A percentile compares a stretch with the other conserved stretches of the same genome.
phyloP scores from a whole-genome alignment of 2,329 filamentous ascomycete genomes.

The Aspergillus piperis region DNA sequence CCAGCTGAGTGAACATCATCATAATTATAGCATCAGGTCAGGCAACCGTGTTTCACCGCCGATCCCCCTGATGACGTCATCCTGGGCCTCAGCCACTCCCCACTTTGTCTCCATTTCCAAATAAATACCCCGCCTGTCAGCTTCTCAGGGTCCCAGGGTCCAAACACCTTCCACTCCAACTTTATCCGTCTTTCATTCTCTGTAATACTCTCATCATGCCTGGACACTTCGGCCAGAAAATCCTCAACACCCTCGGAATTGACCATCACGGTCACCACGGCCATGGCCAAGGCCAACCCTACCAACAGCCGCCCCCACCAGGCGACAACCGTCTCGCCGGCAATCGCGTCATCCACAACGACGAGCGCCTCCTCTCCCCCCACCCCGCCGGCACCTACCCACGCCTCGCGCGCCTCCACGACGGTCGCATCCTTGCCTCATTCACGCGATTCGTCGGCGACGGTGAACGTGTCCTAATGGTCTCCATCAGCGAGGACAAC shows the following conservation, averaged over 20 bases:
- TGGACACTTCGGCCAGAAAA: conserved; percentile 34
- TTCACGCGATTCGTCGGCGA: conserved; percentile 46
- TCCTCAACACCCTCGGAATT: conserved; percentile 33
- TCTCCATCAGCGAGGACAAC: conserved; percentile 50
- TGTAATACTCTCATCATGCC: conserved; percentile 24
- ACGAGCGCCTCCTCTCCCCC: conserved; percentile 39
- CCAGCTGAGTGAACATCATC: too few relatives aligned
- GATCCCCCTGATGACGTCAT: background rate
- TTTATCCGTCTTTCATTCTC: too few relatives aligned
- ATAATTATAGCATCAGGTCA: too few relatives aligned
- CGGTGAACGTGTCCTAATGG: conserved; percentile 41
- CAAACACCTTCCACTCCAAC: too few relatives aligned
- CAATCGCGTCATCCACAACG: conserved; percentile 32
- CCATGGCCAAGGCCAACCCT: conserved; percentile 6
- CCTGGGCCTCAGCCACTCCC: too few relatives aligned
- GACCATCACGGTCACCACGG: conserved; percentile 16
- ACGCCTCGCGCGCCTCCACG: conserved; percentile 47
- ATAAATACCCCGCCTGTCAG: too few relatives aligned
- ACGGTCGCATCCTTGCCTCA: conserved; percentile 50
- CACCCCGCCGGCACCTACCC: conserved; percentile 50
- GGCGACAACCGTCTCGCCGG: conserved; percentile 17
- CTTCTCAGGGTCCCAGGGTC: too few relatives aligned
- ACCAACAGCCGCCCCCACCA: conserved; percentile 10
- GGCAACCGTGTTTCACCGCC: background rate
- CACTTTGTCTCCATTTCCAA: background rate